Evolutionary conservation across 305 asterid species (phyloP).

Genomic region (Fraxinus angustifolia): DNA sequence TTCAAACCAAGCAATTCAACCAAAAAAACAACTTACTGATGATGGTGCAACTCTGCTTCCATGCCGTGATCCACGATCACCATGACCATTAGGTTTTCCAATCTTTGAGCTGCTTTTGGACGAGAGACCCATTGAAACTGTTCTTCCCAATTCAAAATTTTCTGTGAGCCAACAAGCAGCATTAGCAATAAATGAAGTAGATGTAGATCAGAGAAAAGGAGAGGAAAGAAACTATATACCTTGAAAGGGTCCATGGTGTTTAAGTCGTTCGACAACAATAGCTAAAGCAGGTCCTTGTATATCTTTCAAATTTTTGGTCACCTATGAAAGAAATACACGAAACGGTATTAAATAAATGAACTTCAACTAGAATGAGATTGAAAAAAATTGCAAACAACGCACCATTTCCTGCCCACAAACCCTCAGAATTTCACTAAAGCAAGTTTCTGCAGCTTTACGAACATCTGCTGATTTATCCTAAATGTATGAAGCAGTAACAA

Average conservation of each 20-base stretch:
- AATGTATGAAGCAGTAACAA: constrained; percentile 14
- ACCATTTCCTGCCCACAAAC: constrained; percentile 97
- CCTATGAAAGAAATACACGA: constrained; percentile 35
- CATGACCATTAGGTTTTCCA: constrained; percentile 62
- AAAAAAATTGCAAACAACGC: constrained; percentile 19
- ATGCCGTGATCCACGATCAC: constrained; percentile 58
- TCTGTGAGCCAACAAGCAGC: constrained; percentile 41
- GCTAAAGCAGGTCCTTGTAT: constrained; percentile 95
- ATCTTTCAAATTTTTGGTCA: constrained; percentile 82
- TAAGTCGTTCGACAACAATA: constrained; percentile 79
- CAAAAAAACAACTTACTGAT: constrained; percentile 54
- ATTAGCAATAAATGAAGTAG: constrained; percentile 20
- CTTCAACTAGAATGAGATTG: constrained; percentile 1
- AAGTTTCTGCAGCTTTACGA: constrained; percentile 94
- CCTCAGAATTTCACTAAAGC: constrained; percentile 78
- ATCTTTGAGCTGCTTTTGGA: constrained; percentile 63
- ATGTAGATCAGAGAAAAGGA: background rate
- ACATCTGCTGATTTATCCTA: constrained; percentile 99
- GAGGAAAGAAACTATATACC: constrained; percentile 40
- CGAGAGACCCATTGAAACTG: constrained; percentile 48
- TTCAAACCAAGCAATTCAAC: constrained; percentile 21
- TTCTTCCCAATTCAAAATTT: constrained; percentile 54
- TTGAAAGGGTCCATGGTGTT: constrained; percentile 62
- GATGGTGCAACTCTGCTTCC: constrained; percentile 77
- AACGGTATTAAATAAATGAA: background rate